Conservation (phyloP, 2,329 filamentous ascomycete species). For the Colletotrichum sp. region DNA sequence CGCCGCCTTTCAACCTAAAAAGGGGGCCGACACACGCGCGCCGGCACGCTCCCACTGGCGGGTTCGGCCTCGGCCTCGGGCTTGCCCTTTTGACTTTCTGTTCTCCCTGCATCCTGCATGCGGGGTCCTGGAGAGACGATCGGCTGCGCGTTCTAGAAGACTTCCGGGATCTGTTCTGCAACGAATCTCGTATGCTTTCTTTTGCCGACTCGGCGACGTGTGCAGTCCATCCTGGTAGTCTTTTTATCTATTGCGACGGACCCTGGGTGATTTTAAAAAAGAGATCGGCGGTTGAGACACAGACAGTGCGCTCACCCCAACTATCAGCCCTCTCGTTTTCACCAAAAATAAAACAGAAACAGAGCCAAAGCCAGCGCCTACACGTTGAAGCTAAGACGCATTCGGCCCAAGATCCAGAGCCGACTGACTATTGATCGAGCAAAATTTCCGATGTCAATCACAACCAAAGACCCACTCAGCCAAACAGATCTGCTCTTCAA, state of each 20-base stretch:
- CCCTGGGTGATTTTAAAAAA: not conserved
- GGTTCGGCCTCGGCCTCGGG: not conserved
- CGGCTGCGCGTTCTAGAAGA: conserved; percentile 18
- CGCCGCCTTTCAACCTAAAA: conserved; percentile 2
- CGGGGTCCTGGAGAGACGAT: conserved; percentile 5
- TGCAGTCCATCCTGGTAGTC: not conserved
- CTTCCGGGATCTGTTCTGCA: conserved; percentile 17
- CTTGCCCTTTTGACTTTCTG: conserved; percentile 3
- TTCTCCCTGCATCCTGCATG: conserved; percentile 12
- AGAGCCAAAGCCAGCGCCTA: not conserved
- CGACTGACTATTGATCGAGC: conserved; percentile 1
- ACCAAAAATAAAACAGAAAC: not conserved
- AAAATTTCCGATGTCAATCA: not conserved
- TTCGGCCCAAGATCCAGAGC: not conserved
- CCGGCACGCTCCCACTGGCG: not conserved
- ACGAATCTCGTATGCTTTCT: conserved; percentile 2
- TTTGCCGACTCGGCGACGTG: not conserved
- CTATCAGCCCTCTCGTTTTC: not conserved
- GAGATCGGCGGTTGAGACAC: not conserved
- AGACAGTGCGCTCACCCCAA: not conserved
- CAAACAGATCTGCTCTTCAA: not conserved
- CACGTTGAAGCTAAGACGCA: not conserved
- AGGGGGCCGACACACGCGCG: not conserved
- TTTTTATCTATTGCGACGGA: not conserved
- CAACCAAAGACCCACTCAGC: not conserved